Evolutionary conservation across 2,329 filamentous ascomycete species (phyloP), one percentile per base, ranked within the genome.

Genomic region (Fusarium sp.): DNA sequence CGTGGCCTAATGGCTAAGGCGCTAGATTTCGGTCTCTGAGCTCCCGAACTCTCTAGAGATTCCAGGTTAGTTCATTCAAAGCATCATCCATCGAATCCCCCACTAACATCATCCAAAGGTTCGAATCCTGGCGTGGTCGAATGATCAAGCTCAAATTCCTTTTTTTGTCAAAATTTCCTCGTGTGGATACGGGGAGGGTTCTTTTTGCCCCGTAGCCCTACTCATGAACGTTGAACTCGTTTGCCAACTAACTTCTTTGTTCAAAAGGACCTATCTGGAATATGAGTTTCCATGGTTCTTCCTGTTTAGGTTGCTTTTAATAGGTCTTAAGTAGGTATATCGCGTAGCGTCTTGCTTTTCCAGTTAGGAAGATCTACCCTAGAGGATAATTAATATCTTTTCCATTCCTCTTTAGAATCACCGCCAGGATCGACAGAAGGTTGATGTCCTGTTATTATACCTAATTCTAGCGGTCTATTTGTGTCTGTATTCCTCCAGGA

Each of bases 1-100:
- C 69, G 69, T 71, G 67, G 69, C 69, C 69, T 71, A 71, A 71
- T 71, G 69, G 67, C 63, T 71, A 71, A 71, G 69, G 69, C 69
- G 69, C 67, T 47, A 71, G 67, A 71, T 71, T 71, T 71, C 69
- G 69, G 69, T 71, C 63, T 47, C 25, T 15, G 22, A 64, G 47
- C 33, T n/a, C 32, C 66, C 69, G 62, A 70, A 70, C 22, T 17
- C 69, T 71, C 67, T 71, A 71, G 69, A 71, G 69, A 71, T 71
- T 71, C 69, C 69, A 71, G 69, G 69, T 63, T 63, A 63, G 59
- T 52, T 25, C 43, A 61, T 6, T 38, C 20, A n/a, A 4, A 33
- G 5, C 8, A n/a, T 10, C 32, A 14, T 10, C 15, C 10, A 20
- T 27, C 43, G 3, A 33, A 7, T 50, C 20, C n/a, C 10, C 11